phyloP scores from a whole-genome alignment of 73 alveolate genomes.

The Effrenium voratum region DNA sequence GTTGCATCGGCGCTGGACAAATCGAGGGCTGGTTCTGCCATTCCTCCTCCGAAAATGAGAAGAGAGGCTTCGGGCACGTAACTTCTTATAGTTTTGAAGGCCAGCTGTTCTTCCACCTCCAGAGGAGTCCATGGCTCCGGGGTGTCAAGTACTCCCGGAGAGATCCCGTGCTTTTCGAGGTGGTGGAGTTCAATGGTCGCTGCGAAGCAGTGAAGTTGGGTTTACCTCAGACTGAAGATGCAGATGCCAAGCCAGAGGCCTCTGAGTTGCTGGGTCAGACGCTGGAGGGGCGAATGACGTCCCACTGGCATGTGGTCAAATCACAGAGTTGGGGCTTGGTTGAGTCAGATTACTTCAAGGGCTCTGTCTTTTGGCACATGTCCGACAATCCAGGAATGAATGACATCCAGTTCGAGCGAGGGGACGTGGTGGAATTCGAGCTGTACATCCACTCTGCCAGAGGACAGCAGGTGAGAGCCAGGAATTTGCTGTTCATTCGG shows the following conservation, averaged over 20 bases:
- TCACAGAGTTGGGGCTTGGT: constrained; percentile 74
- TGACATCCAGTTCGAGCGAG: constrained; percentile 17
- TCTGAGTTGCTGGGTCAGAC: constrained; percentile 8
- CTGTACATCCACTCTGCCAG: background rate
- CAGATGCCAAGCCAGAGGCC: background rate
- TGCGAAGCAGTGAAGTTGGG: constrained; percentile 81
- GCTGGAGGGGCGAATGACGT: constrained; percentile 11
- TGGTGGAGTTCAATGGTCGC: constrained; percentile 83
- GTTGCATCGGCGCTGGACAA: too few relatives aligned
- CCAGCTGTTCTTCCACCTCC: too few relatives aligned
- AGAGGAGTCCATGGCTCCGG: too few relatives aligned
- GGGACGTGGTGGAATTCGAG: constrained; percentile 51
- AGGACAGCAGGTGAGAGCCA: constrained; percentile 22
- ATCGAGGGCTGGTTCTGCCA: too few relatives aligned
- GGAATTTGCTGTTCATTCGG: background rate
- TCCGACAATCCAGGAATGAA: constrained; percentile 57
- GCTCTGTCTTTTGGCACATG: constrained; percentile 67
- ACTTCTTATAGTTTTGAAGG: too few relatives aligned
- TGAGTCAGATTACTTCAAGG: background rate
- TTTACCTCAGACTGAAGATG: too few relatives aligned
- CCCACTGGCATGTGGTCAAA: constrained; percentile 15
- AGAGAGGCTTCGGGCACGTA: too few relatives aligned
- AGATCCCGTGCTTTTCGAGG: constrained; percentile 71
- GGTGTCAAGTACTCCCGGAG: too few relatives aligned
- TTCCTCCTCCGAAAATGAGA: too few relatives aligned